Evolutionary conservation across 177 flowering plant genomes (phyloP), one percentile per base, ranked within the genome.

Genomic region (Vitis hybrid): DNA sequence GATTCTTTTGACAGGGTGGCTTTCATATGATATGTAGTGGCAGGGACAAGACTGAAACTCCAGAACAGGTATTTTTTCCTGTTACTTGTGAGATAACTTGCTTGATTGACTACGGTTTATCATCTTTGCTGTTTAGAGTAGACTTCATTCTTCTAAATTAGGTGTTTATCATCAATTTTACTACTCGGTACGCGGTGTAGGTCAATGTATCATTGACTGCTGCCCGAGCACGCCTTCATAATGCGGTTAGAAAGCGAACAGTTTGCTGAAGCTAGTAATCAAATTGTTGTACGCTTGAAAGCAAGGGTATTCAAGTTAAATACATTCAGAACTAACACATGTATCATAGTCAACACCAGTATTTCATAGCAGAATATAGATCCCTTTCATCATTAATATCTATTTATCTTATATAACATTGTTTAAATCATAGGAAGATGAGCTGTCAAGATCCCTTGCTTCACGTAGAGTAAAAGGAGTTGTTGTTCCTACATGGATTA

Each of bases 21-120:
- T 94, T 94, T 85, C 98, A 94, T 81, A 93, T 94, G 99, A 93
- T 93, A 27, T 82, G 93, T 63, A 94, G 99, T 84, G 99, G 98
- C 18, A 89, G 98, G 74, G 99, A 94, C 89, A 94, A 94, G 81
- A 94, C 92, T 84, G 98, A 94, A 84, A 90, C 99, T 75, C 97
- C 97, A 55, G 98, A 94, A 67, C 99, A 94, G 95, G 99, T 90
- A 58, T 20, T n/a, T 18, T 10, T n/a, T 17, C 15, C 17, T 14
- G 2, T 41, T 32, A n/a, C 52, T 21, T 51, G 15, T 64, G 9
- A 32, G 6, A 32, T 32, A 32, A 32, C 41, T 32, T 32, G 41
- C 0, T 32, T 32, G 14, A 11, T 18, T 11, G 5, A 21, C 24
- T 9, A 27, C 2, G 2, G 32, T 60, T 15, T 54, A 3, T 27